These are phyloP conservation scores for Aristolochia californica DNA, from an alignment of 164 flowering plant species.

Conservation along the genomic window DNA sequence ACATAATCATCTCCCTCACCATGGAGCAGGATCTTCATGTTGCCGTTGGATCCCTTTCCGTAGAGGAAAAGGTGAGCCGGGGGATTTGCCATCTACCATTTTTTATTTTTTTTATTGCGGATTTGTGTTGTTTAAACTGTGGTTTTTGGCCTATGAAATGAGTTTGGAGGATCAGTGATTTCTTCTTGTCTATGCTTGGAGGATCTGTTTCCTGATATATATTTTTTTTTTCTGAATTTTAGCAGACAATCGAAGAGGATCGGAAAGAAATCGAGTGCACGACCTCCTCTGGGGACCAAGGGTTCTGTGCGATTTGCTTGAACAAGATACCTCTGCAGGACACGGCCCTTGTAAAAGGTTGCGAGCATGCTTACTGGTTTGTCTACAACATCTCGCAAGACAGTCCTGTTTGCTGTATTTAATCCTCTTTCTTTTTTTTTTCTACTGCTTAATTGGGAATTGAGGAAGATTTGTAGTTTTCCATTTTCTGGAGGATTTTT, in stretches of 20 bases:
- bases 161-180: no score
- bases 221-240: not conserved
- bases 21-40: no score
- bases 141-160: no score
- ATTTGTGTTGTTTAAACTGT: no score
- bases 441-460: not conserved
- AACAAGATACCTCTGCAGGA: slow-evolving; percentile 67
- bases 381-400: slow-evolving; percentile 20
- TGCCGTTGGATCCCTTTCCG: no score
- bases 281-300: slow-evolving; percentile 26
- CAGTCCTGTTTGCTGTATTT: not conserved
- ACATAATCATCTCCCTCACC: no score
- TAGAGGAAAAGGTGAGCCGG: no score
- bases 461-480: not conserved
- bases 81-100: no score
- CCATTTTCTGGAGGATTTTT: not conserved
- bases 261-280: slow-evolving; percentile 7
- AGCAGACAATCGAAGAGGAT: slow-evolving; percentile 4
- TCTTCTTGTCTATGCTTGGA: no score
- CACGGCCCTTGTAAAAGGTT: slow-evolving; percentile 84
- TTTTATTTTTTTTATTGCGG: no score
- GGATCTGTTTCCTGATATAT: not conserved
- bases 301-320: slow-evolving; percentile 77
- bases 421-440: not conserved
- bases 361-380: slow-evolving; percentile 99